These are phyloP conservation scores for Globisporangium polare DNA, from an alignment of 352 stramenopile genomes.

Conservation along the genomic window DNA sequence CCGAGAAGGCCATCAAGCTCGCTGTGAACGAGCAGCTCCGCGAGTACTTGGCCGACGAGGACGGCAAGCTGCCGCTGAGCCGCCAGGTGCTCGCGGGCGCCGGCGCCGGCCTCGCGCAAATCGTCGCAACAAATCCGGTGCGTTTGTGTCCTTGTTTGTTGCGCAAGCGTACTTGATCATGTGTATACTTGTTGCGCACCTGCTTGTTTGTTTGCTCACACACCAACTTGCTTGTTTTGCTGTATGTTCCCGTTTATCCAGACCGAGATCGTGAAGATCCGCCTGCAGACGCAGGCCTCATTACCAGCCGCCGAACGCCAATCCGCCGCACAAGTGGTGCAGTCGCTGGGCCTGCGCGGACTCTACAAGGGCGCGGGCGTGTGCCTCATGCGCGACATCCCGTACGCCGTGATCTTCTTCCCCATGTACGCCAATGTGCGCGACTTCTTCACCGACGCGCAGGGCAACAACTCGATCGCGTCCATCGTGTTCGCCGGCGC, in stretches of 20 bases:
- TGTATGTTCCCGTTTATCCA: constrained; percentile 14
- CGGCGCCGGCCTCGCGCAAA: constrained; percentile 75
- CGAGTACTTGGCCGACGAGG: constrained; percentile 53
- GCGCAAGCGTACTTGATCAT: too few relatives aligned
- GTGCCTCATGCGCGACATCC: constrained; percentile 90
- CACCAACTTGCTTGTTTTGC: constrained; percentile 7
- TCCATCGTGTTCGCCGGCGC: constrained; percentile 65
- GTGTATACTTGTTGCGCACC: not conserved
- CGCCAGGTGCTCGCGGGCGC: constrained; percentile 66
- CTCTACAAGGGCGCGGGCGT: constrained; percentile 85
- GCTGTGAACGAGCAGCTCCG: constrained; percentile 90
- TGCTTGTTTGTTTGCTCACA: constrained; percentile 4
- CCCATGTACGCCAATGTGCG: constrained; percentile 81
- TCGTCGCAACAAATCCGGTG: constrained; percentile 85
- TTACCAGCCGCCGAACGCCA: constrained; percentile 58
- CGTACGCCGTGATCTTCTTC: constrained; percentile 93
- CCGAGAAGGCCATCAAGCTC: constrained; percentile 91
- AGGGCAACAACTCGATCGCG: constrained; percentile 52
- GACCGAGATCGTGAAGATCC: constrained; percentile 92
- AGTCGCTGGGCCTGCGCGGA: constrained; percentile 67
- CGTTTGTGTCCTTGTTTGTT: constrained; percentile 8
- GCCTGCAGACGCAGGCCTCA: constrained; percentile 83
- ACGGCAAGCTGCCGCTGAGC: constrained; percentile 55
- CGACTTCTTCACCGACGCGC: constrained; percentile 37
- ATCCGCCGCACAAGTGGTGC: constrained; percentile 52